phyloP scores from a whole-genome alignment of 805 yeast genomes.

The Blastobotrys peoriensis region DNA sequence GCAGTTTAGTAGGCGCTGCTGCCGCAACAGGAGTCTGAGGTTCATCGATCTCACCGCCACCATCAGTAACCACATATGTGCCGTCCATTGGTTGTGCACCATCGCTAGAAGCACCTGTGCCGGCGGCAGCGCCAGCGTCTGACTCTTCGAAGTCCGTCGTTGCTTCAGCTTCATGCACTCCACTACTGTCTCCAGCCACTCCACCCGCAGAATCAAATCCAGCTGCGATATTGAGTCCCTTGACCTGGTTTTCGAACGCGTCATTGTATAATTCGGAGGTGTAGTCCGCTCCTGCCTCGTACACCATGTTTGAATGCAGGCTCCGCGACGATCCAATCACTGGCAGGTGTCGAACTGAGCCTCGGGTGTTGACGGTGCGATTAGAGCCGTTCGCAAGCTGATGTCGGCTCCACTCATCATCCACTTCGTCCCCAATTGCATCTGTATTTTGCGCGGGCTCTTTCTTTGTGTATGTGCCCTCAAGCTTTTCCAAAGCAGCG shows the following conservation, averaged over 20 bases:
- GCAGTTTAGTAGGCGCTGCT: slow-evolving; percentile 28
- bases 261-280: not conserved
- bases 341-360: not conserved
- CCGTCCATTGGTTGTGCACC: not conserved
- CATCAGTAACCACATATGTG: not conserved
- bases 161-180: not conserved
- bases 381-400: not conserved
- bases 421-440: not conserved
- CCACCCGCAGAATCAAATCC: not conserved
- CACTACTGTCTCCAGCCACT: no score
- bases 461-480: slow-evolving; percentile 46
- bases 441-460: slow-evolving; percentile 2
- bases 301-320: not conserved
- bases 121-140: not conserved
- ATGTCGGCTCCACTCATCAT: slow-evolving; percentile 1
- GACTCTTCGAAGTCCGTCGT: not conserved
- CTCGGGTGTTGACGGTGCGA: not conserved
- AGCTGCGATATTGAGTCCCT: not conserved
- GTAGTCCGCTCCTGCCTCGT: not conserved
- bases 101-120: not conserved
- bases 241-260: not conserved
- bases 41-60: not conserved
- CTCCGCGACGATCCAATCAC: not conserved
- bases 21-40: not conserved
- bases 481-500: slow-evolving; percentile 70